Conservation (phyloP, 2,329 filamentous ascomycete species). For the Trichoderma cornu-damae region DNA sequence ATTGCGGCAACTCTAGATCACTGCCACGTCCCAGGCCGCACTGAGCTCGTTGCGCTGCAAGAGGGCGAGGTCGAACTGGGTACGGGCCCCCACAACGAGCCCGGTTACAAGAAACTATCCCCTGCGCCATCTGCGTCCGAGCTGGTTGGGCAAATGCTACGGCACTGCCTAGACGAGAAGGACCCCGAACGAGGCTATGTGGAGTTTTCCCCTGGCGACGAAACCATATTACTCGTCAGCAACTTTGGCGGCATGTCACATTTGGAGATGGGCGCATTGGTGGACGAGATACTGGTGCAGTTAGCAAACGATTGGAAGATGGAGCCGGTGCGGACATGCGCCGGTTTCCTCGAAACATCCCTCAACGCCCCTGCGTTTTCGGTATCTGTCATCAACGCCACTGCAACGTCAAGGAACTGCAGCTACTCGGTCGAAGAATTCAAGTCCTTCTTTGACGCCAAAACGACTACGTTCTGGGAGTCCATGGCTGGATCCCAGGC, state of each 20-base stretch:
- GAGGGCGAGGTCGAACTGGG: slow-evolving; percentile 56
- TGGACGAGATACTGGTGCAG: slow-evolving; percentile 50
- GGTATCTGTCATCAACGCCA: slow-evolving; percentile 59
- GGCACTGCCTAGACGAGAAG: slow-evolving; percentile 53
- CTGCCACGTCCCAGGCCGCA: slow-evolving; percentile 53
- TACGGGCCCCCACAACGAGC: slow-evolving; percentile 63
- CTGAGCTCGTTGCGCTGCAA: slow-evolving; percentile 44
- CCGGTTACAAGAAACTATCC: slow-evolving; percentile 53
- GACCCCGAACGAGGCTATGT: slow-evolving; percentile 48
- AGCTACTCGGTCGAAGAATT: slow-evolving; percentile 48
- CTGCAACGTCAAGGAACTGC: slow-evolving; percentile 41
- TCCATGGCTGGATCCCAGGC: slow-evolving; percentile 45
- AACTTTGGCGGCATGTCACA: slow-evolving; percentile 57
- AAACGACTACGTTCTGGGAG: slow-evolving; percentile 54
- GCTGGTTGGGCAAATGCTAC: slow-evolving; percentile 54
- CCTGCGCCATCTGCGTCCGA: slow-evolving; percentile 46
- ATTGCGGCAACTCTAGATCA: slow-evolving; percentile 56
- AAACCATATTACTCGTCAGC: slow-evolving; percentile 51
- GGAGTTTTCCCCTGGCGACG: slow-evolving; percentile 42
- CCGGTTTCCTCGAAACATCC: slow-evolving; percentile 64
- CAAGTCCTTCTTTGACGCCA: slow-evolving; percentile 59
- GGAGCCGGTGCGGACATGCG: slow-evolving; percentile 50
- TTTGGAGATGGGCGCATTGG: slow-evolving; percentile 51
- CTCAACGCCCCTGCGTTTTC: slow-evolving; percentile 68
- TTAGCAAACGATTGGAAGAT: slow-evolving; percentile 44